phyloP scores from a whole-genome alignment of 2,329 filamentous ascomycete genomes.

The Alternaria gansuensis region DNA sequence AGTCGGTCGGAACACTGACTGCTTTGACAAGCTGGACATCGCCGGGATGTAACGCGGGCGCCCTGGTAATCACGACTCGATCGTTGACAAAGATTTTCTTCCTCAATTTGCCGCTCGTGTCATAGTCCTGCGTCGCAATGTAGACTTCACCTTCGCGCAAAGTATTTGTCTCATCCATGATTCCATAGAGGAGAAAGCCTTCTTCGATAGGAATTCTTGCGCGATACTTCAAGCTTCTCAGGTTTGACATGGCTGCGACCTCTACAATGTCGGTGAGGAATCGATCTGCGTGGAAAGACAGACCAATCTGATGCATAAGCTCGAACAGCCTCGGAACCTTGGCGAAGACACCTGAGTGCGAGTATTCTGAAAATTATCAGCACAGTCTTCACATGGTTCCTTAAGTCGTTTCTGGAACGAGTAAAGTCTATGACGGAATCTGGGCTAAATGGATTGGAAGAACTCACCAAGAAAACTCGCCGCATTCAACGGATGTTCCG shows the following conservation, averaged over 20 bases:
- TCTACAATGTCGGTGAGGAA: conserved; percentile 79
- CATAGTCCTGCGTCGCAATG: conserved; percentile 63
- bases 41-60: conserved; percentile 81
- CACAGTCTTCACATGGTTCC: neutral
- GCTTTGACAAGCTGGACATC: conserved; percentile 75
- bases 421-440: neutral
- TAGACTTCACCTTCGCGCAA: conserved; percentile 74
- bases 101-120: conserved; percentile 31
- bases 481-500: conserved; percentile 67
- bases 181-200: conserved; percentile 79
- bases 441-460: neutral
- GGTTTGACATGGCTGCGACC: conserved; percentile 71
- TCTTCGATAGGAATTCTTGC: conserved; percentile 75
- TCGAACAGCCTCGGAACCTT: conserved; percentile 70
- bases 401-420: neutral
- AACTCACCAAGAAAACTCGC: conserved; percentile 65
- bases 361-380: conserved; percentile 53
- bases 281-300: conserved; percentile 72
- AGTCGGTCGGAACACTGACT: conserved; percentile 65
- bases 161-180: conserved; percentile 81
- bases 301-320: conserved; percentile 63
- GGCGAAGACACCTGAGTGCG: conserved; percentile 68
- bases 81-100: conserved; percentile 35
- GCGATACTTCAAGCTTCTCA: conserved; percentile 80
- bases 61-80: conserved; percentile 73